Evolutionary conservation across 2,329 filamentous ascomycete species (phyloP).

Genomic region (Nemania sp.): DNA sequence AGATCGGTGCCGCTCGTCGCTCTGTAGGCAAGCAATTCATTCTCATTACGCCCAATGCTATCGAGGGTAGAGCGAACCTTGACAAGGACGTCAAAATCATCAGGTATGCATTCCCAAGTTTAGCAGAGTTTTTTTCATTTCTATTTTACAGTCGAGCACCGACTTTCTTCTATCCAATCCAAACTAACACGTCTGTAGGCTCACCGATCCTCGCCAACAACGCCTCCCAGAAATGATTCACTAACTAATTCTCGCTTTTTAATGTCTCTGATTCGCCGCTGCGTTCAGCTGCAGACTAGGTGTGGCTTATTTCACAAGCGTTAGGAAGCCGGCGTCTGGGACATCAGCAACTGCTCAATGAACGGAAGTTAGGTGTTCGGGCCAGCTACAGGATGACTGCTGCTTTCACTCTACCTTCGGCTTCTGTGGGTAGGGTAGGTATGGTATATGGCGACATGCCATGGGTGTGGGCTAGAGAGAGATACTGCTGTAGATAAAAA

Average conservation of each 20-base stretch:
- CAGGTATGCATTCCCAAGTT: constrained; percentile 50
- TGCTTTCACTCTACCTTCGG: background rate
- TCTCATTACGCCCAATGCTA: constrained; percentile 90
- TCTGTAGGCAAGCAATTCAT: constrained; percentile 94
- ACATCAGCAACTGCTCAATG: constrained; percentile 1
- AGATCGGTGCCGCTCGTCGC: constrained; percentile 82
- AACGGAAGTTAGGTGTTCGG: background rate
- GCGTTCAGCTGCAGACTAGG: background rate
- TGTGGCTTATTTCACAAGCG: constrained; percentile 7
- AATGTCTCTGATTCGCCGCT: constrained; percentile 2
- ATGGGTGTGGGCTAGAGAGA: constrained; percentile 4
- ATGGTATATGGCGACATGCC: background rate
- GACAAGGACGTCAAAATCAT: constrained; percentile 78
- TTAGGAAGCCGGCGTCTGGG: constrained; percentile 10
- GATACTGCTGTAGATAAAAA: constrained; percentile 14
- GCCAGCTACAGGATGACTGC: background rate
- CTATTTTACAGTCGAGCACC: too few relatives aligned
- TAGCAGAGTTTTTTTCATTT: background rate
- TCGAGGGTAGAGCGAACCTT: constrained; percentile 60
- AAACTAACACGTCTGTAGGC: constrained; percentile 45
- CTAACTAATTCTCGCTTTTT: constrained; percentile 11
- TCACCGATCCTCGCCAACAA: constrained; percentile 63
- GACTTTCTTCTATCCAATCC: too few relatives aligned
- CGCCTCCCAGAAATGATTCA: constrained; percentile 43
- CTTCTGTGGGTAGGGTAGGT: background rate